Percentiles rank a stretch among this genome's conserved stretches.
Conservation (phyloP, 2,329 filamentous ascomycete genomes). For the Fusarium zealandicum region DNA sequence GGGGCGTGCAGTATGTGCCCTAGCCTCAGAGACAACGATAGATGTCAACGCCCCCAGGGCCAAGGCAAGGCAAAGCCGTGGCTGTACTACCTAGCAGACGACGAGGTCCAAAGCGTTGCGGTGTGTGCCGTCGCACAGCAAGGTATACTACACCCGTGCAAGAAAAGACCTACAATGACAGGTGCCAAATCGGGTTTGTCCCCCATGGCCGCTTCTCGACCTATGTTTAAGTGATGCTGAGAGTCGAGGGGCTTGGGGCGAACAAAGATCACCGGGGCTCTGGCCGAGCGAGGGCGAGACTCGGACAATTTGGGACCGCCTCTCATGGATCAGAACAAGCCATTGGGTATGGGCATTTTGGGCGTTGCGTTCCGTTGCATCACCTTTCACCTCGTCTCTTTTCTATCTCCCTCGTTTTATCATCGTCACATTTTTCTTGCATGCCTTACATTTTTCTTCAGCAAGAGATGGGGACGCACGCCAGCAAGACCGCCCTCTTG, state of each 20-base stretch:
- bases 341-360: constrained; percentile 26
- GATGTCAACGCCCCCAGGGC: constrained; percentile 30
- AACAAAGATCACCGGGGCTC: constrained; percentile 14
- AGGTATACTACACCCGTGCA: constrained; percentile 7
- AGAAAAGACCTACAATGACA: constrained; percentile 26
- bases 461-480: constrained; percentile 20
- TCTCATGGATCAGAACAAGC: constrained; percentile 18
- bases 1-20: constrained; percentile 27
- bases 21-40: constrained; percentile 27
- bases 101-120: constrained; percentile 34
- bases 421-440: constrained; percentile 2
- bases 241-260: constrained; percentile 17
- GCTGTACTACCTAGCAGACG: constrained; percentile 27
- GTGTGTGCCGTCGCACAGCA: constrained; percentile 31
- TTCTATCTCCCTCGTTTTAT: constrained; percentile 15
- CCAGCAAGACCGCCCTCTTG: constrained; percentile 20
- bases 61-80: constrained; percentile 28
- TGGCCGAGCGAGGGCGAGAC: constrained; percentile 15
- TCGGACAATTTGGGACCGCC: constrained; percentile 20
- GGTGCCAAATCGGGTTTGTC: constrained; percentile 33
- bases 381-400: constrained; percentile 19
- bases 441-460: constrained; percentile 15
- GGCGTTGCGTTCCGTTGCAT: constrained; percentile 14
- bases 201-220: constrained; percentile 16
- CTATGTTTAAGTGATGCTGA: constrained; percentile 25